Conservation (phyloP, 371 early-diverging fungal genomes). For the Choanephora cucurbitarum region DNA sequence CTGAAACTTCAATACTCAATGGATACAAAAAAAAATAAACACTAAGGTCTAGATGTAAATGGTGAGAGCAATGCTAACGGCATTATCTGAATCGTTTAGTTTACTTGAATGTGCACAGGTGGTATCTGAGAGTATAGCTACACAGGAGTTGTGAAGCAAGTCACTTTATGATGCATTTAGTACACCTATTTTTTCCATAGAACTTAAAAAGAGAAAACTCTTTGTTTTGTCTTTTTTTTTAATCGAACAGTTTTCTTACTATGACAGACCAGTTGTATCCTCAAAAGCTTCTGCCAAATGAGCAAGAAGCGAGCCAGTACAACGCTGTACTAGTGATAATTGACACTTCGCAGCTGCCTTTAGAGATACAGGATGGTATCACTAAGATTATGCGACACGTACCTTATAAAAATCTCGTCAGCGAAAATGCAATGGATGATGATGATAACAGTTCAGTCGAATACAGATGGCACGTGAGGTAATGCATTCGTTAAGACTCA, state of each 20-base stretch:
- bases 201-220: no score
- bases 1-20: no score
- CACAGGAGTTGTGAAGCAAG: no score
- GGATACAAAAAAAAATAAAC: no score
- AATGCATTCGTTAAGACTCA: slow-evolving; percentile 12
- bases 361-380: slow-evolving; percentile 63
- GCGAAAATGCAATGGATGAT: slow-evolving; percentile 47
- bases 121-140: no score
- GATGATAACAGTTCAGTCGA: slow-evolving; percentile 26
- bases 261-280: not conserved
- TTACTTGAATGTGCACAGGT: no score
- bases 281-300: not conserved
- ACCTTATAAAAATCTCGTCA: slow-evolving; percentile 55
- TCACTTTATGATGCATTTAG: no score
- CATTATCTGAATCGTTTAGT: no score
- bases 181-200: no score
- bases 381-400: slow-evolving; percentile 56
- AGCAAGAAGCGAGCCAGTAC: slow-evolving; percentile 1
- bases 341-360: slow-evolving; percentile 53
- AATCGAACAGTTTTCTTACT: not conserved
- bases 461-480: slow-evolving; percentile 62
- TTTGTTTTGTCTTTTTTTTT: not conserved
- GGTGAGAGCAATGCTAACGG: no score
- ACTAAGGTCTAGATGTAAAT: no score
- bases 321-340: slow-evolving; percentile 45